Evolutionary conservation across 2,329 filamentous ascomycete species (phyloP).

Genomic region (Fonsecaea multimorphosa): DNA sequence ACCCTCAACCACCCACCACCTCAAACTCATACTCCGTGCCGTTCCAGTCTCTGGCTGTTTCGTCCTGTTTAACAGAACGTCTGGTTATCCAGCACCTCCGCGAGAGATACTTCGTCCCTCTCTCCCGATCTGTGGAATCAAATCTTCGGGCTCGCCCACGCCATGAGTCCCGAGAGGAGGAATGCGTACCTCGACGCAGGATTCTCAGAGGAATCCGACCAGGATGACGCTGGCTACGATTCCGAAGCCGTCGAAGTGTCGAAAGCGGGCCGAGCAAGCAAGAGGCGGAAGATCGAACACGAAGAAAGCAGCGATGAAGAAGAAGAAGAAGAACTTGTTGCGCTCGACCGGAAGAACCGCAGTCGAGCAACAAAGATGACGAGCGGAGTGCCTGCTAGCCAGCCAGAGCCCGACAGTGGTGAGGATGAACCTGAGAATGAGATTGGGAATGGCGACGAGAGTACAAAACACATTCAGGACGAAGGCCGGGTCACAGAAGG

Average conservation of each 20-base stretch:
- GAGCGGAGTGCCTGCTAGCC: neutral
- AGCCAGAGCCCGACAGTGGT: neutral
- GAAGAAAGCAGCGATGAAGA: slow-evolving; percentile 41
- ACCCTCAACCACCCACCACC: neutral
- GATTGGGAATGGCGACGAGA: neutral
- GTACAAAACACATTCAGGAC: neutral
- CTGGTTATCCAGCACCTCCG: neutral
- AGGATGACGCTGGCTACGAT: slow-evolving; percentile 53
- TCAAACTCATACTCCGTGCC: neutral
- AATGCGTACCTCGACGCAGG: slow-evolving; percentile 40
- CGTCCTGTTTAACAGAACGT: neutral
- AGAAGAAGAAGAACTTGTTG: slow-evolving; percentile 42
- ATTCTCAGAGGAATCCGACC: slow-evolving; percentile 48
- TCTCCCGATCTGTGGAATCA: neutral
- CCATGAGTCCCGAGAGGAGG: slow-evolving; percentile 23
- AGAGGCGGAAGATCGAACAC: slow-evolving; percentile 36
- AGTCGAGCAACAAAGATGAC: slow-evolving; percentile 26
- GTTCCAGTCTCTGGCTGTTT: neutral
- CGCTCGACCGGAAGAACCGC: neutral
- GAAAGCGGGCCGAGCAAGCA: slow-evolving; percentile 42
- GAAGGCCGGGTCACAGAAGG: neutral
- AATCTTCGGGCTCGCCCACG: neutral
- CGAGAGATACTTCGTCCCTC: neutral
- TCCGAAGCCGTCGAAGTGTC: slow-evolving; percentile 52
- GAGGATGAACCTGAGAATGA: neutral